Conservation (phyloP, 305 asterid genomes). For the Fraxinus ornus region DNA sequence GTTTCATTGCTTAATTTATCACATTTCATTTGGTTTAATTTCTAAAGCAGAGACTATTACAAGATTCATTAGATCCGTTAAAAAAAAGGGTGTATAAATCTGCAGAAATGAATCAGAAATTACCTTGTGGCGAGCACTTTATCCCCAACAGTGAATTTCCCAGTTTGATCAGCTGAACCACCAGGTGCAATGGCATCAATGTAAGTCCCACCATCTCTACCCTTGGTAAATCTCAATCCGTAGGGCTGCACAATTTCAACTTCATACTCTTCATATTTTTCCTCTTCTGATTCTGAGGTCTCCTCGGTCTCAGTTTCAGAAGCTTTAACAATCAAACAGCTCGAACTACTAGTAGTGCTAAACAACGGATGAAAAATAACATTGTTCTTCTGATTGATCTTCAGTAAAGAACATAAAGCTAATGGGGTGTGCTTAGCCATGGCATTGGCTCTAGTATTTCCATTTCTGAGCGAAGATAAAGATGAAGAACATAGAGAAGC, state of each 20-base stretch:
- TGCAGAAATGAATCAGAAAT: neutral
- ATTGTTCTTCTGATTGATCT: slow-evolving; percentile 28
- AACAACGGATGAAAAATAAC: slow-evolving; percentile 19
- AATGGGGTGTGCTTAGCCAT: slow-evolving; percentile 42
- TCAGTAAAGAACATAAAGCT: slow-evolving; percentile 41
- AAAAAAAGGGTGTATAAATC: neutral
- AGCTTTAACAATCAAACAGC: slow-evolving; percentile 38
- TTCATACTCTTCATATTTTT: slow-evolving; percentile 64
- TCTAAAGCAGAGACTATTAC: neutral
- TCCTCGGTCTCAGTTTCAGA: slow-evolving; percentile 41
- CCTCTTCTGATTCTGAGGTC: slow-evolving; percentile 29
- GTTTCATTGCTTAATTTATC: slow-evolving; percentile 19
- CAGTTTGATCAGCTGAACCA: slow-evolving; percentile 70
- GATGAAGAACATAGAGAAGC: slow-evolving; percentile 63
- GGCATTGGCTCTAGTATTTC: neutral
- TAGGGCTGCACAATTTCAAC: slow-evolving; percentile 80
- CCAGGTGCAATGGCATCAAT: slow-evolving; percentile 94
- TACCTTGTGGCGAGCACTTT: slow-evolving; percentile 93
- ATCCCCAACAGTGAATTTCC: slow-evolving; percentile 84
- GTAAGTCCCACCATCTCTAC: slow-evolving; percentile 92
- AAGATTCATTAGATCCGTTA: neutral
- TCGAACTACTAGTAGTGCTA: slow-evolving; percentile 1
- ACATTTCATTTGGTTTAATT: slow-evolving; percentile 5
- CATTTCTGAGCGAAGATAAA: slow-evolving; percentile 33
- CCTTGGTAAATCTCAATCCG: slow-evolving; percentile 79